phyloP scores from a whole-genome alignment of 306 rosid genomes.

The Cucurbita maxima region DNA sequence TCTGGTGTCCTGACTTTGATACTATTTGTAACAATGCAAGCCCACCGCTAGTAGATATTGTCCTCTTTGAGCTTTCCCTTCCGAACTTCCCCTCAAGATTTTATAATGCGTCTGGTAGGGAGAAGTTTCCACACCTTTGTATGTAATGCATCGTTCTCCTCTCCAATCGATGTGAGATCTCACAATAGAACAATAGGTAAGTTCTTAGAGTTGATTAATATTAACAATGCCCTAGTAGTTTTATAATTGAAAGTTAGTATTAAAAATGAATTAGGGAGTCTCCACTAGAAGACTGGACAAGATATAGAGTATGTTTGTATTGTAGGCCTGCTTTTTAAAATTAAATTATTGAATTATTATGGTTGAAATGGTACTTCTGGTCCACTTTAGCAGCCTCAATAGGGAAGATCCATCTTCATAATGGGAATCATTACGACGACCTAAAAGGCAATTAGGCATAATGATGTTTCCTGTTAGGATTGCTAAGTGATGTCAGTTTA shows the following conservation, averaged over 20 bases:
- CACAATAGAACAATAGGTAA: neutral
- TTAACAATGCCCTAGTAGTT: neutral
- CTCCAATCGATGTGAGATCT: no score
- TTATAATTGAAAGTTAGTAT: constrained; percentile 2
- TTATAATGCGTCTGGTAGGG: no score
- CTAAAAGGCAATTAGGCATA: constrained; percentile 7
- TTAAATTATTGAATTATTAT: neutral
- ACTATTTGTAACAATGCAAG: no score
- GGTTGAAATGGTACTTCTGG: constrained; percentile 13
- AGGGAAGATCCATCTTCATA: constrained; percentile 26
- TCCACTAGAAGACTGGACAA: constrained; percentile 3
- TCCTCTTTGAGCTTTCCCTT: no score
- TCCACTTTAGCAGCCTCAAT: constrained; percentile 15
- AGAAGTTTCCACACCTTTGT: no score
- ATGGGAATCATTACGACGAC: constrained; percentile 13
- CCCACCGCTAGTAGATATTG: no score
- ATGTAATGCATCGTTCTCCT: no score
- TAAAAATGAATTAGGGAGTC: constrained; percentile 10
- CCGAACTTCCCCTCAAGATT: no score
- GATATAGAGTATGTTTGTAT: neutral
- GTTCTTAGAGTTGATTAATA: neutral
- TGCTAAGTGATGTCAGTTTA: constrained; percentile 12
- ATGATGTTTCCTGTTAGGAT: constrained; percentile 9
- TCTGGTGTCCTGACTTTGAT: no score
- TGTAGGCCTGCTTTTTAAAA: neutral